Evolutionary conservation across 257 asterid genomes (phyloP).

Genomic region (Eucommia ulmoides): DNA sequence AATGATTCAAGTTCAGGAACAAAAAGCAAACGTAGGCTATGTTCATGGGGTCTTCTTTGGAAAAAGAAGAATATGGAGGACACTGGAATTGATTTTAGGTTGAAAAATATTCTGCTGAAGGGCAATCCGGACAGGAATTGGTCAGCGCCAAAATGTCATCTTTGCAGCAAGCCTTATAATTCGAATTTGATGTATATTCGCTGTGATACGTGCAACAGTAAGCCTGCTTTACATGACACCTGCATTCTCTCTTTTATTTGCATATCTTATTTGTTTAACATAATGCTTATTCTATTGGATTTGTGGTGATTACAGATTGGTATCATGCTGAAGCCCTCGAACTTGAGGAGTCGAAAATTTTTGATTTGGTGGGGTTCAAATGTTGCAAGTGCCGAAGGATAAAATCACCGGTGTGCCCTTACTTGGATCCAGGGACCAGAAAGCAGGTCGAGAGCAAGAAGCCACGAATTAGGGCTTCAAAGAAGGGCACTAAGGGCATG

Average conservation of each 20-base stretch:
- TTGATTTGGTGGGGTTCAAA: slow-evolving; percentile 46
- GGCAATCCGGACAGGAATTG: slow-evolving; percentile 21
- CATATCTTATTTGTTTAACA: neutral
- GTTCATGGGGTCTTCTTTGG: slow-evolving; percentile 68
- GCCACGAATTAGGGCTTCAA: slow-evolving; percentile 18
- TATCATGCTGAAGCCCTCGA: slow-evolving; percentile 73
- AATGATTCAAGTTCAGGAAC: slow-evolving; percentile 19
- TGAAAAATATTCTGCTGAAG: slow-evolving; percentile 38
- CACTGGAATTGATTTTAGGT: slow-evolving; percentile 43
- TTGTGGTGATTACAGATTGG: slow-evolving; percentile 52
- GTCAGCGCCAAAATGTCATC: slow-evolving; percentile 32
- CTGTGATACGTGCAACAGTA: slow-evolving; percentile 60
- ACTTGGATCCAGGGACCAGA: slow-evolving; percentile 22
- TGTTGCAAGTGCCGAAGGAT: slow-evolving; percentile 81
- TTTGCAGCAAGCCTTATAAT: slow-evolving; percentile 42
- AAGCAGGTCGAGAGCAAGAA: slow-evolving; percentile 22
- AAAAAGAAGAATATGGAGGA: slow-evolving; percentile 34
- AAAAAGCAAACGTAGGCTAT: slow-evolving; percentile 21
- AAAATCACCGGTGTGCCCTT: slow-evolving; percentile 62
- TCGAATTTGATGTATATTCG: slow-evolving; percentile 53
- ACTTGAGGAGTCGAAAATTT: slow-evolving; percentile 47
- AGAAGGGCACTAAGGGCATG: slow-evolving; percentile 19
- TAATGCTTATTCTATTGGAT: slow-evolving; percentile 11
- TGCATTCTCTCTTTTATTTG: neutral
- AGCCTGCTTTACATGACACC: slow-evolving; percentile 15